These are phyloP conservation scores for Ascodesmis nigricans DNA, from an alignment of 495 filamentous ascomycete species.

Conservation along the genomic window DNA sequence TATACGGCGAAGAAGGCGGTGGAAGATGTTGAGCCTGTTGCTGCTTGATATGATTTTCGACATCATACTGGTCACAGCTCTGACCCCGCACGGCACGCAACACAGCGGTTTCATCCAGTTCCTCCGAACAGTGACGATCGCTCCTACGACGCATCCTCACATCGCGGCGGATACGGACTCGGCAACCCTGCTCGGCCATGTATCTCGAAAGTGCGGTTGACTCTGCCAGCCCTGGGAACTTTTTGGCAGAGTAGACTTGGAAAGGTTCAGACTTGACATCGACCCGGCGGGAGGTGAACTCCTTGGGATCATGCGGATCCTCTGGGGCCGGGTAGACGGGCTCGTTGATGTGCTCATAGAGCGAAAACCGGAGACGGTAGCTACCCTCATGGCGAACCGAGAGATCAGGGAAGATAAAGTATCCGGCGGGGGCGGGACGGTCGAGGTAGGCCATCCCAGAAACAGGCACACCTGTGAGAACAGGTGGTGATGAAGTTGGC, in stretches of 20 bases:
- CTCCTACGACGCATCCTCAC: slow-evolving; percentile 69
- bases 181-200: slow-evolving; percentile 91
- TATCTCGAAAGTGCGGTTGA: slow-evolving; percentile 74
- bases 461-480: slow-evolving; percentile 85
- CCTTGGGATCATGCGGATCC: slow-evolving; percentile 23
- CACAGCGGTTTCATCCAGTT: slow-evolving; percentile 20
- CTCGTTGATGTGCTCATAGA: slow-evolving; percentile 76
- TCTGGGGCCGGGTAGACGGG: slow-evolving; percentile 24
- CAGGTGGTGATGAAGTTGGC: slow-evolving; percentile 54
- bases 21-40: slow-evolving; percentile 8
- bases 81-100: slow-evolving; percentile 13
- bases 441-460: slow-evolving; percentile 95
- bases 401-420: slow-evolving; percentile 94
- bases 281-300: slow-evolving; percentile 37
- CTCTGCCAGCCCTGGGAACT: slow-evolving; percentile 85
- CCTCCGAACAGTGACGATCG: slow-evolving; percentile 18
- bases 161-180: slow-evolving; percentile 87
- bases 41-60: slow-evolving; percentile 10
- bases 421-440: slow-evolving; percentile 72
- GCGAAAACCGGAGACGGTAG: slow-evolving; percentile 69
- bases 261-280: slow-evolving; percentile 80
- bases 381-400: slow-evolving; percentile 91
- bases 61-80: slow-evolving; percentile 18
- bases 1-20: slow-evolving; percentile 12
- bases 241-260: slow-evolving; percentile 88